Evolutionary conservation across 2,329 filamentous ascomycete species (phyloP).

Genomic region (Venturia oleaginea): DNA sequence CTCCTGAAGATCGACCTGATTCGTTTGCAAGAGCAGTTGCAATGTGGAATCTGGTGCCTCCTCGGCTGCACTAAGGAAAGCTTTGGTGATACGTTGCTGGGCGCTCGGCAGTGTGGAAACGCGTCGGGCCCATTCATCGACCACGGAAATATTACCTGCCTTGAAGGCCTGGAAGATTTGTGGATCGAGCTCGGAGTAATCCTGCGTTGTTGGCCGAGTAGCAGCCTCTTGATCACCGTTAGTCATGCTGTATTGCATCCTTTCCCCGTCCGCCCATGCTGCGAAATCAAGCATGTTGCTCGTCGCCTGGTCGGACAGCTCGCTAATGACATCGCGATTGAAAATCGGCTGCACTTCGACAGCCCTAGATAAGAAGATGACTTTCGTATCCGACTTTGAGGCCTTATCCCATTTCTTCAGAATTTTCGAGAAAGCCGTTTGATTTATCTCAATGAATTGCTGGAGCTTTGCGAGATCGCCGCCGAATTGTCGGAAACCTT

Average conservation of each 20-base stretch:
- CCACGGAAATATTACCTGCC: conserved; percentile 64
- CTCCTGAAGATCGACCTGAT: conserved; percentile 78
- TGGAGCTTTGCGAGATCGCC: conserved; percentile 92
- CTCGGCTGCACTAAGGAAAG: conserved; percentile 81
- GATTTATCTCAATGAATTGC: conserved; percentile 97
- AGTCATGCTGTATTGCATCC: conserved; percentile 56
- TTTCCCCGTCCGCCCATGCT: conserved; percentile 93
- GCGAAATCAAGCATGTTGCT: conserved; percentile 92
- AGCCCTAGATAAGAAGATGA: conserved; percentile 88
- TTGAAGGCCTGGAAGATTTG: conserved; percentile 82
- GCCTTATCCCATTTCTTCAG: conserved; percentile 99
- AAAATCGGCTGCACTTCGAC: conserved; percentile 98
- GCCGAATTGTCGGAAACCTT: conserved; percentile 95
- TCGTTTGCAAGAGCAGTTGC: conserved; percentile 67
- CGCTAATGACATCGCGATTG: conserved; percentile 93
- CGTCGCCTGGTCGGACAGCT: conserved; percentile 91
- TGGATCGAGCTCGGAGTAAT: conserved; percentile 83
- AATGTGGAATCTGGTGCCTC: conserved; percentile 73
- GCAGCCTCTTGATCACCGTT: conserved; percentile 23
- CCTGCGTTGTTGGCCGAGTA: conserved; percentile 49
- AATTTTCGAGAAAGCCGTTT: conserved; percentile 96
- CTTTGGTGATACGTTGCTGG: conserved; percentile 72
- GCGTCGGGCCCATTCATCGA: conserved; percentile 73
- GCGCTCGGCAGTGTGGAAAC: conserved; percentile 54
- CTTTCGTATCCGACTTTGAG: conserved; percentile 92